Conservation (phyloP, 192 early-diverging fungal genomes). For the Pecoramyces ruminantium region DNA sequence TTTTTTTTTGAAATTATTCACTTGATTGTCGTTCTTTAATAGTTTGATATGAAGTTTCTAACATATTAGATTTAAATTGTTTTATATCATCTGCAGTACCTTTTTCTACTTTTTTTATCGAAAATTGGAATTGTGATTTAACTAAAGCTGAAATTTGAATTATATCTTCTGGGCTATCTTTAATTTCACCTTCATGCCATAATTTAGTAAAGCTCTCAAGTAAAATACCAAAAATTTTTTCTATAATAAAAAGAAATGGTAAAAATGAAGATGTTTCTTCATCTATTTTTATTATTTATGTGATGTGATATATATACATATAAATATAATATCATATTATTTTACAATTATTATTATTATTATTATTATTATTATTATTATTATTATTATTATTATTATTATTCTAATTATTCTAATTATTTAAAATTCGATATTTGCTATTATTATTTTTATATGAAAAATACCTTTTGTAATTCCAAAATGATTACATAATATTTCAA, state of each 20-base stretch:
- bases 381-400: too few relatives aligned
- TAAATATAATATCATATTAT: too few relatives aligned
- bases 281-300: too few relatives aligned
- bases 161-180: slow-evolving; percentile 19
- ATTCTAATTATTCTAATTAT: too few relatives aligned
- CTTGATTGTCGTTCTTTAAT: slow-evolving; percentile 49
- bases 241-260: slow-evolving; percentile 41
- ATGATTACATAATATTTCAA: slow-evolving; percentile 43
- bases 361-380: too few relatives aligned
- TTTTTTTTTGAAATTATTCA: too few relatives aligned
- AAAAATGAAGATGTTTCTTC: slow-evolving; percentile 35
- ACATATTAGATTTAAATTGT: slow-evolving; percentile 40
- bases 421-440: too few relatives aligned
- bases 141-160: slow-evolving; percentile 31
- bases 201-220: slow-evolving; percentile 32
- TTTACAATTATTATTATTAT: too few relatives aligned
- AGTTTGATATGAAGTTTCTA: slow-evolving; percentile 32
- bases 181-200: slow-evolving; percentile 45
- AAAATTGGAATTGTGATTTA: slow-evolving; percentile 37
- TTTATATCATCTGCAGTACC: slow-evolving; percentile 6
- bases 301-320: too few relatives aligned
- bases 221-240: slow-evolving; percentile 30
- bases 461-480: slow-evolving; percentile 50
- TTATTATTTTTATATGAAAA: too few relatives aligned
- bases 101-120: slow-evolving; percentile 8